These are phyloP conservation scores for Solanum sparsipilum DNA, from an alignment of 257 asterid genomes.

Conservation along the genomic window DNA sequence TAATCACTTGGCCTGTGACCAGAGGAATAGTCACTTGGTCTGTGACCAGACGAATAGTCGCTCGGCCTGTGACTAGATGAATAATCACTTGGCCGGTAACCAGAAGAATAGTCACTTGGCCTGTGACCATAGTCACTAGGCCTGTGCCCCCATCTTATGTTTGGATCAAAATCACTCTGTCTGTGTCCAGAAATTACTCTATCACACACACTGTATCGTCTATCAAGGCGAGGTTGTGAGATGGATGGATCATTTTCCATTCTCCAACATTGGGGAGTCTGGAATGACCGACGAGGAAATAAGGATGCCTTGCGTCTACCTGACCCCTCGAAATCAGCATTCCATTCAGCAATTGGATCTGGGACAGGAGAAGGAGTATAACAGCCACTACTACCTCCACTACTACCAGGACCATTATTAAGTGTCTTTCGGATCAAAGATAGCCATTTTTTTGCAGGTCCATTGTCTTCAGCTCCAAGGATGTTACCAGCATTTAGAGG, in stretches of 20 bases:
- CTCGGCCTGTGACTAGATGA: slow-evolving; percentile 62
- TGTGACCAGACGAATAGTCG: slow-evolving; percentile 47
- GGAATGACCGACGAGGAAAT: slow-evolving; percentile 83
- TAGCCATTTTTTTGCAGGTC: slow-evolving; percentile 94
- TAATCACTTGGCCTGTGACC: slow-evolving; percentile 67
- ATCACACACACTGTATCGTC: slow-evolving; percentile 85
- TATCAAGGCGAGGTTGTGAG: slow-evolving; percentile 66
- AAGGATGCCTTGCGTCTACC: slow-evolving; percentile 55
- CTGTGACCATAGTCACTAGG: slow-evolving; percentile 21
- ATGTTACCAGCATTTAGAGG: slow-evolving; percentile 95
- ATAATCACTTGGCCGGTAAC: slow-evolving; percentile 56
- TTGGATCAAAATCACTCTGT: slow-evolving; percentile 55
- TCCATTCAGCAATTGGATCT: slow-evolving; percentile 81
- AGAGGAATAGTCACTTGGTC: slow-evolving; percentile 71
- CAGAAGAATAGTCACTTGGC: slow-evolving; percentile 59
- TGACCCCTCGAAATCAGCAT: slow-evolving; percentile 92
- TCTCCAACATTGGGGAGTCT: slow-evolving; percentile 66
- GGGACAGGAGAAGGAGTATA: slow-evolving; percentile 92
- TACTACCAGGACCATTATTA: slow-evolving; percentile 51
- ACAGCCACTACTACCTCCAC: slow-evolving; percentile 49
- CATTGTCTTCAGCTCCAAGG: slow-evolving; percentile 95
- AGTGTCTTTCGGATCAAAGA: slow-evolving; percentile 65
- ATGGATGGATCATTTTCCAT: slow-evolving; percentile 53
- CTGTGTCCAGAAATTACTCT: slow-evolving; percentile 73
- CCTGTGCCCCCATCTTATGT: slow-evolving; percentile 18